Percentiles rank a stretch among this genome's conserved stretches.
phyloP scores from a whole-genome alignment of 306 rosid species.

The Glycine soja region DNA sequence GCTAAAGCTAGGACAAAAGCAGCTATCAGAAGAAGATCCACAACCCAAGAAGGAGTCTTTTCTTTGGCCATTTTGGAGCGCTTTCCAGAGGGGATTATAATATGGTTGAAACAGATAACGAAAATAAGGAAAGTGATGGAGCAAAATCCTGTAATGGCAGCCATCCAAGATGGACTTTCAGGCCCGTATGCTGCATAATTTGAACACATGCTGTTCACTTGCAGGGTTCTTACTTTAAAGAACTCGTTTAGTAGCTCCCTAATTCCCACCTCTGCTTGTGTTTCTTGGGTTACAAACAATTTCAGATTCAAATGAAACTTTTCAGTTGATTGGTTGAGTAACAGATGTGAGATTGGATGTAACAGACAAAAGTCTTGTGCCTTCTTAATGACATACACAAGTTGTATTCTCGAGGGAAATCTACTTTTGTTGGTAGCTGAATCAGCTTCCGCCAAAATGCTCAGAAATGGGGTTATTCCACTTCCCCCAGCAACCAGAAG shows the following conservation, averaged over 20 bases:
- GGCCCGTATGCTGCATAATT: slow-evolving; percentile 65
- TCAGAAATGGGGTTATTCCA: slow-evolving; percentile 87
- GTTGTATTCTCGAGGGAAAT: slow-evolving; percentile 65
- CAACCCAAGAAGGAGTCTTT: slow-evolving; percentile 67
- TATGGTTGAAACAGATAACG: slow-evolving; percentile 64
- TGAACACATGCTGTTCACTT: slow-evolving; percentile 54
- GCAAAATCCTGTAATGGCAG: slow-evolving; percentile 67
- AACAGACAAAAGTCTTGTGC: slow-evolving; percentile 67
- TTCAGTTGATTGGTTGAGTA: slow-evolving; percentile 56
- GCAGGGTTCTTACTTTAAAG: slow-evolving; percentile 58
- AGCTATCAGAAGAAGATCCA: slow-evolving; percentile 68
- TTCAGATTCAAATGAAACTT: slow-evolving; percentile 58
- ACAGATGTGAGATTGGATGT: slow-evolving; percentile 66
- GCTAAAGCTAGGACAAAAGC: slow-evolving; percentile 61
- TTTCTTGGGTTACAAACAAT: slow-evolving; percentile 84
- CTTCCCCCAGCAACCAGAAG: slow-evolving; percentile 88
- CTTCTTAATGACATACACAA: slow-evolving; percentile 69
- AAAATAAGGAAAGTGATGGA: slow-evolving; percentile 59
- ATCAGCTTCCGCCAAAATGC: slow-evolving; percentile 76
- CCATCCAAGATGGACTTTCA: slow-evolving; percentile 68
- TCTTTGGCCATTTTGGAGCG: slow-evolving; percentile 54
- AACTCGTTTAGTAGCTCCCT: slow-evolving; percentile 56
- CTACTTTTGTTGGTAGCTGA: slow-evolving; percentile 48
- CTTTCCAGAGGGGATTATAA: slow-evolving; percentile 57
- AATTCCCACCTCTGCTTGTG: slow-evolving; percentile 51